These are phyloP conservation scores for Yamadazyma phyllophila DNA, from an alignment of 805 yeast species.

Conservation along the genomic window DNA sequence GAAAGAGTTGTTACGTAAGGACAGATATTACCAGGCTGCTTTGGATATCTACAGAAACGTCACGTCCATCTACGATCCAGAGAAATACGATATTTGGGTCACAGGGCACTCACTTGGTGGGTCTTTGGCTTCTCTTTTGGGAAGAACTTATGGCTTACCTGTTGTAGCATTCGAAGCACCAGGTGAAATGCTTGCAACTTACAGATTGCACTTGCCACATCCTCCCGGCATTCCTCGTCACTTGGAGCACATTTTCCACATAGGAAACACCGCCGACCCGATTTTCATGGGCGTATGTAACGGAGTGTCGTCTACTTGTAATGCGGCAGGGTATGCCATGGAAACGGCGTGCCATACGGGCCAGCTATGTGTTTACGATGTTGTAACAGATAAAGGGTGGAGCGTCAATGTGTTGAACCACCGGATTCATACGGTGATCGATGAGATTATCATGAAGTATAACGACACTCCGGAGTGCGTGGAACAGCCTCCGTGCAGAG, in stretches of 20 bases:
- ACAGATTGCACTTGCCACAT: constrained; percentile 81
- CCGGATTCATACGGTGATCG: constrained; percentile 86
- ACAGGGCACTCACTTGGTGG: constrained; percentile 98
- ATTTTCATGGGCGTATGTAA: constrained; percentile 95
- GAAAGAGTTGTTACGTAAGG: constrained; percentile 66
- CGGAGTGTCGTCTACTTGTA: constrained; percentile 87
- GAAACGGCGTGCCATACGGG: constrained; percentile 96
- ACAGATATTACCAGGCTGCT: constrained; percentile 78
- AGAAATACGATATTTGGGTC: constrained; percentile 70
- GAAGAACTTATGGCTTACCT: constrained; percentile 87
- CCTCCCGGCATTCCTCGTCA: constrained; percentile 86
- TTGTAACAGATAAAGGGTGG: constrained; percentile 88
- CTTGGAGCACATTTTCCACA: constrained; percentile 86
- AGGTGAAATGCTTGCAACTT: constrained; percentile 81
- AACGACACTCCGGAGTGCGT: constrained; percentile 75
- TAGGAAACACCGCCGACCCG: constrained; percentile 97
- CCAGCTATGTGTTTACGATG: constrained; percentile 81
- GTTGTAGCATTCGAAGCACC: constrained; percentile 91
- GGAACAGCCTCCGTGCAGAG: constrained; percentile 79
- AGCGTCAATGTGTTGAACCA: constrained; percentile 84
- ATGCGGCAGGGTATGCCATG: constrained; percentile 94
- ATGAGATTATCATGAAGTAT: constrained; percentile 67
- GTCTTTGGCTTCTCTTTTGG: constrained; percentile 73
- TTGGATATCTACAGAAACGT: constrained; percentile 77
- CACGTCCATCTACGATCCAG: constrained; percentile 58